Conservation (phyloP, 2,329 filamentous ascomycete species). For the Apiospora saccharicola region DNA sequence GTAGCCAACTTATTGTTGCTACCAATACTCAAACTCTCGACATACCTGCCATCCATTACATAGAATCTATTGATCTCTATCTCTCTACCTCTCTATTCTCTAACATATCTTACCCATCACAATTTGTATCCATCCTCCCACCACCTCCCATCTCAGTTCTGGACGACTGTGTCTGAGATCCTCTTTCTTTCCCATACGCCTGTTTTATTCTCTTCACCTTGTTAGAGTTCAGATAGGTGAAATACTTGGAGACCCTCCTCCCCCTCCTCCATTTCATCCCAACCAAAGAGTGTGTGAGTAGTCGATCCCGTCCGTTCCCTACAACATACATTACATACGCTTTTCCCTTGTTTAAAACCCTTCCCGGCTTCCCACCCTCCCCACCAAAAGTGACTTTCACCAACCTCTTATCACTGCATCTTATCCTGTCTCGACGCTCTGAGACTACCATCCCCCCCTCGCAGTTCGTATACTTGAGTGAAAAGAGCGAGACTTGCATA, state of each 20-base stretch:
- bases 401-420: conserved; percentile 25
- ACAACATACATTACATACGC: neutral
- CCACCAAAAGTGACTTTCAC: conserved; percentile 24
- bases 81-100: neutral
- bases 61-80: too few relatives aligned
- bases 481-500: conserved; percentile 22
- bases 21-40: neutral
- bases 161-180: conserved; percentile 19
- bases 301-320: conserved; percentile 21
- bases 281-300: conserved; percentile 20
- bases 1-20: conserved; percentile 21
- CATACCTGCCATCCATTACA: conserved; percentile 1
- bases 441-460: conserved; percentile 3
- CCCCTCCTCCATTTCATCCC: conserved; percentile 8
- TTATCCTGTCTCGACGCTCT: conserved; percentile 17
- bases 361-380: conserved; percentile 23
- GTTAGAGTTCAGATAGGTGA: conserved; percentile 21
- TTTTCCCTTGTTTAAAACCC: conserved; percentile 21
- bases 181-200: conserved; percentile 13
- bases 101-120: neutral
- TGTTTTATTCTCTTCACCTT: conserved; percentile 14
- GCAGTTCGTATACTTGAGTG: conserved; percentile 1
- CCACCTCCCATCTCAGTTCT: neutral
- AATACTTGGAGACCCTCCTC: conserved; percentile 20
- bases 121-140: neutral